Conservation (phyloP, 306 rosid species). For the Carpinus fangiana region DNA sequence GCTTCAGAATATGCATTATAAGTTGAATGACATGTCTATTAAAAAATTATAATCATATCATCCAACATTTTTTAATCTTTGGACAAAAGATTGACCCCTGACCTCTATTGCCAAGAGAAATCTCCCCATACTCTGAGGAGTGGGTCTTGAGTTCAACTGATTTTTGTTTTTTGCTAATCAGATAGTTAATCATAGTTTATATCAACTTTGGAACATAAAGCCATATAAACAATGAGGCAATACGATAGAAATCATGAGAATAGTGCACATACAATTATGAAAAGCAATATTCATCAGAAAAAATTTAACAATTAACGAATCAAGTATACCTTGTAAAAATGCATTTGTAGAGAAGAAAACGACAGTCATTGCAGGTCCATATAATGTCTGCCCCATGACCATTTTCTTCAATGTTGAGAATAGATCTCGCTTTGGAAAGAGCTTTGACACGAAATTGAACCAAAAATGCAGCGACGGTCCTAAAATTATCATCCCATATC, state of each 20-base stretch:
- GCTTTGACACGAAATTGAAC: conserved; percentile 84
- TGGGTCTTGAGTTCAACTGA: too few species aligned
- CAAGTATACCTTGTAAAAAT: conserved; percentile 61
- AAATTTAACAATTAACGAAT: conserved; percentile 1
- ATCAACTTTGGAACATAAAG: not conserved
- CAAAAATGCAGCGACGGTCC: conserved; percentile 91
- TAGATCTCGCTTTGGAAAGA: conserved; percentile 68
- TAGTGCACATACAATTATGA: conserved; percentile 2
- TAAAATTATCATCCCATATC: conserved; percentile 75
- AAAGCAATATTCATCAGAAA: conserved; percentile 4
- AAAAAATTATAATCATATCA: too few species aligned
- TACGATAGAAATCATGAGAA: not conserved
- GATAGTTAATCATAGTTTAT: conserved; percentile 1
- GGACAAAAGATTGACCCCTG: too few species aligned
- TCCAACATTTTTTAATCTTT: too few species aligned
- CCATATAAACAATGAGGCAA: not conserved
- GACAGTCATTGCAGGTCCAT: conserved; percentile 85
- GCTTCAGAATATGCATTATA: not conserved
- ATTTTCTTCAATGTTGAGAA: conserved; percentile 81
- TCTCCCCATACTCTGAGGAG: too few species aligned
- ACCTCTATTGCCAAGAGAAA: too few species aligned
- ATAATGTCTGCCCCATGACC: conserved; percentile 74
- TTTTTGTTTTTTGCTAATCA: not conserved
- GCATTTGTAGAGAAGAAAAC: conserved; percentile 85
- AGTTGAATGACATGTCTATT: not conserved